phyloP scores from a whole-genome alignment of 2,329 filamentous ascomycete genomes.

The Penicillium capsulatum region DNA sequence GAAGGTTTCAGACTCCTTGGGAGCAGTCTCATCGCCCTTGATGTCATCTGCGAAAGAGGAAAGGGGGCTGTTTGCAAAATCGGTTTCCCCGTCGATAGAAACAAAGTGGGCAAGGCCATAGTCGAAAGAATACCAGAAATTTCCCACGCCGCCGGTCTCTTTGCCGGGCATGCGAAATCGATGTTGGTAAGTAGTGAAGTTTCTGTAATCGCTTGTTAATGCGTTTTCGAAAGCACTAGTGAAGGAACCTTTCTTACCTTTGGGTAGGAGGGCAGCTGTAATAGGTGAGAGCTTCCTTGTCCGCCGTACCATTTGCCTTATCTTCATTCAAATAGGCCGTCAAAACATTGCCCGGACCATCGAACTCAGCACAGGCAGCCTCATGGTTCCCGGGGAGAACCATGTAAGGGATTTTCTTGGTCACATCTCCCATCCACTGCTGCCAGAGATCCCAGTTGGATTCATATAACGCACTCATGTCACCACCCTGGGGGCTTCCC shows the following conservation, averaged over 20 bases:
- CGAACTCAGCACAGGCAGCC: conserved; percentile 48
- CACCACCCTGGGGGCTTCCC: conserved; percentile 47
- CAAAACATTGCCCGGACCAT: conserved; percentile 44
- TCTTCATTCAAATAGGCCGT: conserved; percentile 48
- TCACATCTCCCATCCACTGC: conserved; percentile 46
- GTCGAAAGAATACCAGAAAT: conserved; percentile 55
- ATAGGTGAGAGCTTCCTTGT: conserved; percentile 43
- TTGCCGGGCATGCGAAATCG: conserved; percentile 51
- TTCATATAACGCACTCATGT: conserved; percentile 50
- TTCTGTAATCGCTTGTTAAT: conserved; percentile 26
- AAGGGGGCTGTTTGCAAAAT: conserved; percentile 48
- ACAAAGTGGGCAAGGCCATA: conserved; percentile 53
- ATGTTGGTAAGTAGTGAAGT: conserved; percentile 51
- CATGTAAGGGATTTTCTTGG: conserved; percentile 49
- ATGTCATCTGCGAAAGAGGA: conserved; percentile 45
- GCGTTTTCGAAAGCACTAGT: no score
- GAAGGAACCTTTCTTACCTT: conserved; percentile 36
- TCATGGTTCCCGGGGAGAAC: conserved; percentile 51
- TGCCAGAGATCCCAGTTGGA: conserved; percentile 53
- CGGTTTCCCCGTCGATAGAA: conserved; percentile 48
- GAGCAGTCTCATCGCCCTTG: conserved; percentile 40
- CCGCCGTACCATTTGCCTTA: conserved; percentile 41
- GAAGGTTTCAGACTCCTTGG: conserved; percentile 43
- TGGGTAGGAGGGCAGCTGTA: conserved; percentile 52
- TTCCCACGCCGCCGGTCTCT: conserved; percentile 48